Conservation (phyloP, 495 filamentous ascomycete genomes). For the Talaromyces adpressus region DNA sequence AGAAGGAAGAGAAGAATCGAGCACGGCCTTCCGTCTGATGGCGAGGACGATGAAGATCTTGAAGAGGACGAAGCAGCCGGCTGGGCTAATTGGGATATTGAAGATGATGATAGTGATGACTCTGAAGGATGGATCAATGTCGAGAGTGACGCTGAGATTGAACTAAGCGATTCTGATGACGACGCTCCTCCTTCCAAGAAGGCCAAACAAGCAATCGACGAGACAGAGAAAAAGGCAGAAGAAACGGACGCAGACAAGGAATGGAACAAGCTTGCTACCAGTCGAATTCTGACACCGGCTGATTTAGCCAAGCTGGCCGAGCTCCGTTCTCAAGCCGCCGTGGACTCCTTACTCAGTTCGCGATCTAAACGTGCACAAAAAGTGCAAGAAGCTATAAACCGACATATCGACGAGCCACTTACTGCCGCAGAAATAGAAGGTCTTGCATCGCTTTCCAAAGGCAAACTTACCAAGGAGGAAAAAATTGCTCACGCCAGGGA, state of each 20-base stretch:
- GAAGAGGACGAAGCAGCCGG: slow-evolving; percentile 58
- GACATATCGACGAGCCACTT: slow-evolving; percentile 74
- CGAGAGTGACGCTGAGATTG: slow-evolving; percentile 72
- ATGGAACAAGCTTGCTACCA: slow-evolving; percentile 64
- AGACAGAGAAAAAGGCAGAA: slow-evolving; percentile 11
- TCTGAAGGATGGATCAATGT: slow-evolving; percentile 92
- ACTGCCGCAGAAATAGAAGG: slow-evolving; percentile 83
- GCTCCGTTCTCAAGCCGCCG: slow-evolving; percentile 62
- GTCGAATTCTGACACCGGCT: slow-evolving; percentile 81
- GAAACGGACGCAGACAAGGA: slow-evolving; percentile 15
- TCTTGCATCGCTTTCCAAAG: slow-evolving; percentile 57
- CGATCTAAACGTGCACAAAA: slow-evolving; percentile 31
- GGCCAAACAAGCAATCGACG: slow-evolving; percentile 20
- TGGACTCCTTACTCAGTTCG: slow-evolving; percentile 51
- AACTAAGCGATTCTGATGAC: slow-evolving; percentile 66
- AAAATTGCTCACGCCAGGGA: slow-evolving; percentile 70
- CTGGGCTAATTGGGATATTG: slow-evolving; percentile 81
- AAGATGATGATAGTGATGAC: slow-evolving; percentile 67
- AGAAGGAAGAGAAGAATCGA: slow-evolving; percentile 62
- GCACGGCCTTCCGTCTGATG: slow-evolving; percentile 52
- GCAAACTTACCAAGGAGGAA: slow-evolving; percentile 73
- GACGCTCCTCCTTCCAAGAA: slow-evolving; percentile 60
- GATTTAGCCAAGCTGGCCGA: slow-evolving; percentile 90
- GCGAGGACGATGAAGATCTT: slow-evolving; percentile 45
- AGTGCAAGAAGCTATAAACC: slow-evolving; percentile 35